Conservation (phyloP, 805 yeast genomes). For the Lachancea meyersii region DNA sequence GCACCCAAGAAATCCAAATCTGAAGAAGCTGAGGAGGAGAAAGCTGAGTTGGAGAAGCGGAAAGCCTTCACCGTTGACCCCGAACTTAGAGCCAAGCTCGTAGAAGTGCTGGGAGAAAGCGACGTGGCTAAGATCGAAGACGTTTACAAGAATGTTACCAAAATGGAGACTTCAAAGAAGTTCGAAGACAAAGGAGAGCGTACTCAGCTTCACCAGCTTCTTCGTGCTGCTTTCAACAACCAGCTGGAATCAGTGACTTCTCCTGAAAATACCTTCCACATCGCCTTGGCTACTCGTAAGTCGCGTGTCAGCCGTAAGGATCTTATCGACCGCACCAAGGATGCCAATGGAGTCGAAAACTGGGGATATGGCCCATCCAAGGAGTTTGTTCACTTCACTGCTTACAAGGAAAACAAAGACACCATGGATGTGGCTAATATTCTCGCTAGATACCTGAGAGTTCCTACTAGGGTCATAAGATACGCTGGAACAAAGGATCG, state of each 20-base stretch:
- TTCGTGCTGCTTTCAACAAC: constrained; percentile 67
- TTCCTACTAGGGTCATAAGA: constrained; percentile 64
- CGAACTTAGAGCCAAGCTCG: constrained; percentile 43
- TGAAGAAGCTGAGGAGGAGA: constrained; percentile 34
- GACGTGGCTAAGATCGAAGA: constrained; percentile 52
- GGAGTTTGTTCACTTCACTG: constrained; percentile 63
- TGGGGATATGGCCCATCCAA: constrained; percentile 71
- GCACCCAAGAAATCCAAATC: constrained; percentile 39
- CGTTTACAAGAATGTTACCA: constrained; percentile 48
- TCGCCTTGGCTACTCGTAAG: constrained; percentile 47
- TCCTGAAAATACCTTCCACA: constrained; percentile 53
- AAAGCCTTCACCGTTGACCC: constrained; percentile 39
- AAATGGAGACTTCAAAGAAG: constrained; percentile 49
- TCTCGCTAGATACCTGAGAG: constrained; percentile 63
- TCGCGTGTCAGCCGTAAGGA: constrained; percentile 36
- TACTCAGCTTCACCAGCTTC: constrained; percentile 68
- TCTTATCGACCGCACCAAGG: constrained; percentile 33
- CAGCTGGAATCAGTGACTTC: constrained; percentile 77
- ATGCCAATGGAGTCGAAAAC: constrained; percentile 48
- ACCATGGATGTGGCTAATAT: constrained; percentile 90
- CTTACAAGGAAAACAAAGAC: constrained; percentile 92
- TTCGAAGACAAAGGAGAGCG: constrained; percentile 68
- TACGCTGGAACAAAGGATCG: constrained; percentile 97
- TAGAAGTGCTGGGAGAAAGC: constrained; percentile 50
- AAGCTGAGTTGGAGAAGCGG: constrained; percentile 27